phyloP scores from a whole-genome alignment of 257 asterid species.

The Leptodermis oblonga region DNA sequence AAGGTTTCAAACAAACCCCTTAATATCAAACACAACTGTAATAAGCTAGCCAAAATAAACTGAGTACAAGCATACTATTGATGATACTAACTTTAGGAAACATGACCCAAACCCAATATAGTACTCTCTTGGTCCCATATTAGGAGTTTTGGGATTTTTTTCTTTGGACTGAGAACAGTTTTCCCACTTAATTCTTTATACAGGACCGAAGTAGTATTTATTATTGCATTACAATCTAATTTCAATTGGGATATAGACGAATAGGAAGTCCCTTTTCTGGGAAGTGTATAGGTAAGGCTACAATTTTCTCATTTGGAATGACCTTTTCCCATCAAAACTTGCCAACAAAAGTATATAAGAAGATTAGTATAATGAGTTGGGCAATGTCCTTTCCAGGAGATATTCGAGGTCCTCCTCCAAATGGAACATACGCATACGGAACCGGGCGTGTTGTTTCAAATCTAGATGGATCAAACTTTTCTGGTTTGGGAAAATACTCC shows the following conservation, averaged over 20 bases:
- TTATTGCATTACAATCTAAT: too few species aligned
- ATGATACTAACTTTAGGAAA: too few species aligned
- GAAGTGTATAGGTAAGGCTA: not conserved
- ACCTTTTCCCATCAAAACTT: constrained; percentile 14
- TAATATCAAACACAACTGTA: too few species aligned
- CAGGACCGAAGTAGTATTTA: too few species aligned
- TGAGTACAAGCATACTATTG: too few species aligned
- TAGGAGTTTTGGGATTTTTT: too few species aligned
- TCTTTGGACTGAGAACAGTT: too few species aligned
- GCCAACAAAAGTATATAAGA: constrained; percentile 5
- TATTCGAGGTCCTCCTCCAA: constrained; percentile 19
- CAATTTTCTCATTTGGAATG: constrained; percentile 13
- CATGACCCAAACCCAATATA: too few species aligned
- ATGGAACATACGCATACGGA: constrained; percentile 18
- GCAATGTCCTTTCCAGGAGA: constrained; percentile 19
- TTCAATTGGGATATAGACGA: constrained; percentile 3
- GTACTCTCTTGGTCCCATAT: too few species aligned
- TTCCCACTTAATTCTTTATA: too few species aligned
- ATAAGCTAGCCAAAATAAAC: too few species aligned
- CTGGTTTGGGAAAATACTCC: constrained; percentile 7
- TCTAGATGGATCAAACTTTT: constrained; percentile 20
- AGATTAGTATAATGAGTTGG: not conserved
- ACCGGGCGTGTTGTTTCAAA: constrained; percentile 10
- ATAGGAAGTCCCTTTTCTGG: constrained; percentile 13
- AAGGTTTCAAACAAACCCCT: too few species aligned